Evolutionary conservation across 805 yeast species (phyloP), one percentile per base, ranked within the genome.

Genomic region (Clavispora santaluciae): DNA sequence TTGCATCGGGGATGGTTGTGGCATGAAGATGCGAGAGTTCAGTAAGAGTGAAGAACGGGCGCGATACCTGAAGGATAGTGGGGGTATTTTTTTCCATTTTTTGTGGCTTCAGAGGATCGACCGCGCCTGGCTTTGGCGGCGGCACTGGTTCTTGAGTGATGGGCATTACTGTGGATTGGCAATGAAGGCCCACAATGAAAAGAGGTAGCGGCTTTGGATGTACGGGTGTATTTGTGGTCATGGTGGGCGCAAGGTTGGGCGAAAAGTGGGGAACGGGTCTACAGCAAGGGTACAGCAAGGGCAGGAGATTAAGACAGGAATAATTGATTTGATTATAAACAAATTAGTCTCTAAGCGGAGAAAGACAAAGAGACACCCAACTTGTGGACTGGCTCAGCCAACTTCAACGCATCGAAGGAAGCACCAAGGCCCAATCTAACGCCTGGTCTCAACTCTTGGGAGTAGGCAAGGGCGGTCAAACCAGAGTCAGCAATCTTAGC

Each of bases 401-500:
- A 79, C 71, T 91, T 86, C 71, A 90, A 79, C 60, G 97, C 95
- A 71, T 93, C 96, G 72, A 93, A 83, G 50, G 95, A 88, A 59
- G 95, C 86, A 78, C 99, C 99, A 53, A 93, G 79, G 68, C 99
- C 99, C 59, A 93, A 76, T 63, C 86, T 87, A 59, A 93, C 96
- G 70, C 97, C 97, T 48, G 95, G 95, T 76, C 91, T 86, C 69
- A 93, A 79, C 59, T 79, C 83, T 76, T 91, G 98, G 64, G 91
- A 85, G 83, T 90, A 93, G 50, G 96, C 78, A 60, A 93, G 74
- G 53, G 96, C 89, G 55, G 96, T 84, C 58, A 89, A 74, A 73
- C 99, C 98, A 53, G 91, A 82, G 74, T 91, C 96, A 62, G 95
- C 90, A 59, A 93, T 80, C 81, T 90, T 91, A 57, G 95, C 97